Conservation (phyloP, 768 basidiomycete species). For the Punctularia strigosozonata region DNA sequence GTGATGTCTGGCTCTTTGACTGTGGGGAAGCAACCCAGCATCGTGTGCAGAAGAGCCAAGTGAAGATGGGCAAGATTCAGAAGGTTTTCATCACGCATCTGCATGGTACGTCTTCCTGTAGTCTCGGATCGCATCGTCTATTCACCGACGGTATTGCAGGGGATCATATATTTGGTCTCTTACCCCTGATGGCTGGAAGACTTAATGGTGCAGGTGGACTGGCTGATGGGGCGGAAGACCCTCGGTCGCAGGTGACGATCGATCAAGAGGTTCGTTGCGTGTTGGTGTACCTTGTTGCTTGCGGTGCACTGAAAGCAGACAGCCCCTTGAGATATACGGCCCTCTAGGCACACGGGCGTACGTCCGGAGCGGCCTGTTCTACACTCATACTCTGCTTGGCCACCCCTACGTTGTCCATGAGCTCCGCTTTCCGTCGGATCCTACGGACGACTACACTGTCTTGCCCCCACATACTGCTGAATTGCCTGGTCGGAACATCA, state of each 20-base stretch:
- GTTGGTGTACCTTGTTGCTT: background rate
- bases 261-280: conserved; percentile 6
- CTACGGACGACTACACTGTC: conserved; percentile 31
- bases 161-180: conserved; percentile 71
- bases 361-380: conserved; percentile 52
- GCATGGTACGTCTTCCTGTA: conserved; percentile 42
- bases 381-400: conserved; percentile 59
- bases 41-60: conserved; percentile 54
- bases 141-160: conserved; percentile 27
- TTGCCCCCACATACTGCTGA: conserved; percentile 43
- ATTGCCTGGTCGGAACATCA: conserved; percentile 54
- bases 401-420: conserved; percentile 75
- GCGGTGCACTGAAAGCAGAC: background rate
- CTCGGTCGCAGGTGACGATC: conserved; percentile 25
- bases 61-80: conserved; percentile 72
- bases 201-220: conserved; percentile 68
- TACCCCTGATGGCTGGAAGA: conserved; percentile 55
- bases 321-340: conserved; percentile 80
- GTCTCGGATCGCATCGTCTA: background rate
- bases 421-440: conserved; percentile 53
- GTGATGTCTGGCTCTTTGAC: conserved; percentile 77
- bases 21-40: conserved; percentile 81
- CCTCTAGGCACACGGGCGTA: conserved; percentile 77
- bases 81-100: conserved; percentile 87
- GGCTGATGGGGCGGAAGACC: conserved; percentile 46